Evolutionary conservation across 305 asterid species (phyloP).

Genomic region (Withania somnifera): DNA sequence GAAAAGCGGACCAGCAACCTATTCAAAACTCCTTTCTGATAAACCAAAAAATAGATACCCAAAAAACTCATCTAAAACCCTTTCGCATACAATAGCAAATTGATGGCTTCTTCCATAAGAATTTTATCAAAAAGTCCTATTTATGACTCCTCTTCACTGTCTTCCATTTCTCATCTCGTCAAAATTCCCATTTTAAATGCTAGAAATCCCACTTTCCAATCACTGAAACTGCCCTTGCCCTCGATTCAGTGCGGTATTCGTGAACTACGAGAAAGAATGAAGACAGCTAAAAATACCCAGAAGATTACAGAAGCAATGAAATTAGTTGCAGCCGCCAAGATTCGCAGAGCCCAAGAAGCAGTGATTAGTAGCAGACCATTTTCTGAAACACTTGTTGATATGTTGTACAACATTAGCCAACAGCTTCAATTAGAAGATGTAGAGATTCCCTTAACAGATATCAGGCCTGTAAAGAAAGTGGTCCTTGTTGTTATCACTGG

Average conservation of each 20-base stretch:
- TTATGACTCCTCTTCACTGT: conserved; percentile 16
- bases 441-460: conserved; percentile 44
- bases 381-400: conserved; percentile 47
- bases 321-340: conserved; percentile 71
- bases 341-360: conserved; percentile 74
- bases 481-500: conserved; percentile 53
- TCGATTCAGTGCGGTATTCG: conserved; percentile 34
- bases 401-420: conserved; percentile 40
- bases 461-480: conserved; percentile 58
- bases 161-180: conserved; percentile 26
- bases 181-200: conserved; percentile 5
- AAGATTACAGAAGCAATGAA: conserved; percentile 84
- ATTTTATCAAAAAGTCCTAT: conserved; percentile 11
- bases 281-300: conserved; percentile 50
- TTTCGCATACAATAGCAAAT: neutral
- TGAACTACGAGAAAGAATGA: conserved; percentile 46
- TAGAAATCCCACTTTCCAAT: neutral
- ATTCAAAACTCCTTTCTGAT: no score
- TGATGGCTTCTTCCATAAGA: conserved; percentile 5
- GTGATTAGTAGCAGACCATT: conserved; percentile 60
- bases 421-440: conserved; percentile 58
- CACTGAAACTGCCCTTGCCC: neutral
- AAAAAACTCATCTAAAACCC: neutral
- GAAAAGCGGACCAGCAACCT: no score
- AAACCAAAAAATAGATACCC: no score